Base-by-base conservation (phyloP, 768 basidiomycete genomes). In the Zangia roseola region DNA sequence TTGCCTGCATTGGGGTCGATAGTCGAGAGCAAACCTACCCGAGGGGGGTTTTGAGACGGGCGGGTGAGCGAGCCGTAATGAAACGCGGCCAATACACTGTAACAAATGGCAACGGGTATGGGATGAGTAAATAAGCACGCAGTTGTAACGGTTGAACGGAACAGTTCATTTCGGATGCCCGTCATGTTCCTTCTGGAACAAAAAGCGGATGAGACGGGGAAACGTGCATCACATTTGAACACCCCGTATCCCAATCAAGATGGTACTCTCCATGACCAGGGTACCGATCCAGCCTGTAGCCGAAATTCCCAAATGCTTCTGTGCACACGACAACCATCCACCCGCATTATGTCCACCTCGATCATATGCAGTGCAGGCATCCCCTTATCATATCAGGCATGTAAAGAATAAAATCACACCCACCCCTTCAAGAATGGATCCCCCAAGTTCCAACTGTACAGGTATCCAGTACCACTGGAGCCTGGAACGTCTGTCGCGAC, bases 391-490 rank as follows among this genome's bases (percentile, higher is more conserved):
- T 42, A 43, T 14, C 23, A 28, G 10, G 5, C 26, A 31, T 31
- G 20, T 16, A 40, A n/a, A 43, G 34, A 35, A 35, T 28, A 41
- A 43, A 43, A 44, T 14, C 26, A 4, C 20, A 69, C 80, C 38
- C 52, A 88, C 86, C 84, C 76, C 61, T 88, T 88, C 49, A 91
- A 57, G 56, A 90, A 90, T 1, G 88, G 88, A 54, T 77, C 79
- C 2, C 88, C 88, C 25, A 91, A 68, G 67, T 81, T 88, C 88
- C 88, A 91, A 57, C 81, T 83, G 56, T 86, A 88, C 40, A 84
- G 62, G 55, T 83, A 88, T 4, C 80, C 79, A 23, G 60, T 50
- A 10, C 76, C 68, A 6, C 79, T 79, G 10, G 60, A 65, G 10
- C 56, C 59, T 0, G 87, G 88, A 3, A 83, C 70, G 58, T 90